phyloP scores from a whole-genome alignment of 768 basidiomycete genomes.

The Termitomyces titanicus region DNA sequence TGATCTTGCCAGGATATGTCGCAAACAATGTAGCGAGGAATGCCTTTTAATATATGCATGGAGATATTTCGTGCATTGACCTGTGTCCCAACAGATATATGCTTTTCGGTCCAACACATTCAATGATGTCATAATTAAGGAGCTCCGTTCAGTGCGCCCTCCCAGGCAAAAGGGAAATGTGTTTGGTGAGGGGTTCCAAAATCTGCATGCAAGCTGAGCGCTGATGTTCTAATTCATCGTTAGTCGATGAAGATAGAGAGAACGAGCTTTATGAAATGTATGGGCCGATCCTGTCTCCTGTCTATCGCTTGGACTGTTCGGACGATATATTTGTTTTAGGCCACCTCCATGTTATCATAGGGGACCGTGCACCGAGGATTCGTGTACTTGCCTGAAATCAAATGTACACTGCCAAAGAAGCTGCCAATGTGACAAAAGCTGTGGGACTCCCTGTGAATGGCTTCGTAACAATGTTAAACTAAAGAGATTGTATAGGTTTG shows the following conservation, averaged over 20 bases:
- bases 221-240: neutral
- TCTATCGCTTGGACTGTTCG: neutral
- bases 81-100: slow-evolving; percentile 18
- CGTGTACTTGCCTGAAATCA: slow-evolving; percentile 37
- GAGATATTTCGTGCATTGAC: slow-evolving; percentile 12
- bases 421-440: slow-evolving; percentile 39
- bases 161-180: neutral
- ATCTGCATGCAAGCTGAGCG: too few relatives aligned
- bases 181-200: neutral
- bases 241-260: slow-evolving; percentile 3
- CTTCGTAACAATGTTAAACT: neutral
- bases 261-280: slow-evolving; percentile 1
- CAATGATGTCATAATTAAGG: slow-evolving; percentile 1
- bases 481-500: slow-evolving; percentile 26
- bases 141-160: neutral
- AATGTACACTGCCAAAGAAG: slow-evolving; percentile 41
- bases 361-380: slow-evolving; percentile 39
- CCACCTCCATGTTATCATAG: slow-evolving; percentile 39
- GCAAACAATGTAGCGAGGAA: slow-evolving; percentile 42
- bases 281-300: neutral
- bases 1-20: slow-evolving; percentile 43
- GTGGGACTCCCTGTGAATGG: slow-evolving; percentile 1
- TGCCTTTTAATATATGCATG: slow-evolving; percentile 3
- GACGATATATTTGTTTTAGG: slow-evolving; percentile 17
- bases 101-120: slow-evolving; percentile 17